Conservation (phyloP, 148 eudicot genomes). For the Vaccinium vitisidaea region DNA sequence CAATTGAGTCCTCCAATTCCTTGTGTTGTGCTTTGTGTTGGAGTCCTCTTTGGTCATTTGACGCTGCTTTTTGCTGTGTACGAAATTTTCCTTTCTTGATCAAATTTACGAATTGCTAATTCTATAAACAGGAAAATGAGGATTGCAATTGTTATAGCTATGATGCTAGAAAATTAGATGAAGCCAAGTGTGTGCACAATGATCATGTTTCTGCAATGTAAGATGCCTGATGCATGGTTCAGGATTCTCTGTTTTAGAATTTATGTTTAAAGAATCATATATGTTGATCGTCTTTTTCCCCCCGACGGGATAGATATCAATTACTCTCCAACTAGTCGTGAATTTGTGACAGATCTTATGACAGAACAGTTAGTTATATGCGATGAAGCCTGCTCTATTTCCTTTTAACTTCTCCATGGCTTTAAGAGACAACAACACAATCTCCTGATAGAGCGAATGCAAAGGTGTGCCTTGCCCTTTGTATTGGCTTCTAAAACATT, state of each 20-base stretch:
- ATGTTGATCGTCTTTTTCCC: not conserved
- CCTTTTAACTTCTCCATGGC: not conserved
- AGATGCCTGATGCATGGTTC: slow-evolving; percentile 20
- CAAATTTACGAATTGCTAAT: not conserved
- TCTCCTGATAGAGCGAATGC: slow-evolving; percentile 57
- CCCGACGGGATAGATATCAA: slow-evolving; percentile 39
- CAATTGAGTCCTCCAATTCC: too few species aligned
- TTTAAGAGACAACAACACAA: not conserved
- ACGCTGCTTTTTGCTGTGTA: too few species aligned
- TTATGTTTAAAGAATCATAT: not conserved
- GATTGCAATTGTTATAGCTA: slow-evolving; percentile 90
- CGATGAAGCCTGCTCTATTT: not conserved
- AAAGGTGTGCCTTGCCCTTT: slow-evolving; percentile 48
- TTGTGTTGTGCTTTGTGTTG: too few species aligned
- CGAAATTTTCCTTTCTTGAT: not conserved
- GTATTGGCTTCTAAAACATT: too few species aligned
- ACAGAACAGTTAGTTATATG: slow-evolving; percentile 69
- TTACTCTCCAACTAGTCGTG: too few species aligned
- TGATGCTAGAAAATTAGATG: slow-evolving; percentile 75
- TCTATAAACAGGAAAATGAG: slow-evolving; percentile 77
- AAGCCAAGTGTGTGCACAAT: slow-evolving; percentile 91
- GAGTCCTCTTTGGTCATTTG: too few species aligned
- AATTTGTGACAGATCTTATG: slow-evolving; percentile 62
- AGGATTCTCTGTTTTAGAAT: not conserved
- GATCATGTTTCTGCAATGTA: slow-evolving; percentile 99